Evolutionary conservation across 192 early-diverging fungal species (phyloP).

Genomic region (Coemansia sp.): DNA sequence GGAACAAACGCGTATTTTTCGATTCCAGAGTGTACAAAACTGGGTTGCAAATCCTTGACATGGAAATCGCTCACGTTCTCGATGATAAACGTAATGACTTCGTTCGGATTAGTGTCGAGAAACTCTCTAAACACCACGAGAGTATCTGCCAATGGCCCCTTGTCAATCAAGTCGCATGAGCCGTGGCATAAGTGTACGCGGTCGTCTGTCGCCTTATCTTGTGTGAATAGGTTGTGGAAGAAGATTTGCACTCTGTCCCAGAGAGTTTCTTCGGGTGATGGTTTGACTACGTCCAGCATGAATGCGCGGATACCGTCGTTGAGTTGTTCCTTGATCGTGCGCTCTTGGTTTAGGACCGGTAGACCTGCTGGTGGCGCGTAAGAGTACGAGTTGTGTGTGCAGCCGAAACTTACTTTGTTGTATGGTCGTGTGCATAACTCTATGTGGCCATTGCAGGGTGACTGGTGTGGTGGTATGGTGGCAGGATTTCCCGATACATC

Average conservation of each 20-base stretch:
- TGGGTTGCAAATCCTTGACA: conserved; percentile 54
- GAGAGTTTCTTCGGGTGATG: background rate
- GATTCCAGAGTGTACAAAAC: conserved; percentile 58
- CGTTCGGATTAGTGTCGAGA: conserved; percentile 68
- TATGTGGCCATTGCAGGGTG: conserved; percentile 65
- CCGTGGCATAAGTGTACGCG: conserved; percentile 67
- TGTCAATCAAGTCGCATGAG: conserved; percentile 67
- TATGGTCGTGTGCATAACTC: conserved; percentile 67
- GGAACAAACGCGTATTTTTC: conserved; percentile 56
- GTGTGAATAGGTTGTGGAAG: background rate
- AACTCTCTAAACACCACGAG: conserved; percentile 60
- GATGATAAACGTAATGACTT: conserved; percentile 78
- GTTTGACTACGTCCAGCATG: conserved; percentile 64
- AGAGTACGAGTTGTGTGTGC: conserved; percentile 76
- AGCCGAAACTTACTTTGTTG: conserved; percentile 64
- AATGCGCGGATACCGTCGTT: conserved; percentile 74
- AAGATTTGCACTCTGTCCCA: background rate
- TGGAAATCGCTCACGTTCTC: conserved; percentile 62
- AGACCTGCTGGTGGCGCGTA: conserved; percentile 40
- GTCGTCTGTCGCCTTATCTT: background rate
- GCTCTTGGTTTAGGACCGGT: conserved; percentile 65
- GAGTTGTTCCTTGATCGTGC: conserved; percentile 65
- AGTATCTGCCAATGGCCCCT: conserved; percentile 58
- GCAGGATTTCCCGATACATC: background rate
- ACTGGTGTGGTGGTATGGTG: background rate